Evolutionary conservation across 495 filamentous ascomycete species (phyloP).

Genomic region (Aspergillus sclerotiicarbonarius): DNA sequence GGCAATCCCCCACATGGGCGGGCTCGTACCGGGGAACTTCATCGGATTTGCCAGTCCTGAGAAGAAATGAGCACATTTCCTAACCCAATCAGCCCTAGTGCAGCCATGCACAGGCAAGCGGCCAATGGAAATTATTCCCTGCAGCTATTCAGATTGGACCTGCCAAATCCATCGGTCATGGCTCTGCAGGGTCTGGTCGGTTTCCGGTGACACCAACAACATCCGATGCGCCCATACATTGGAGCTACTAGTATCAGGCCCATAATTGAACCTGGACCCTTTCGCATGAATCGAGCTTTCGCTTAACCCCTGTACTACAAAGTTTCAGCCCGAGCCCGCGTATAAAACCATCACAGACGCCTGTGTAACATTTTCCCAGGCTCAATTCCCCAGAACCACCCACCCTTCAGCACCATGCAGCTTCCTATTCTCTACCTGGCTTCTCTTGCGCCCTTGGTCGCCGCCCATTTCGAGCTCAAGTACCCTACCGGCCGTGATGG

Average conservation of each 20-base stretch:
- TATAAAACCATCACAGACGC: not conserved
- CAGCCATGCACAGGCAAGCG: not conserved
- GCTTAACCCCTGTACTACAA: too few relatives aligned
- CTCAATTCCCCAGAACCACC: not conserved
- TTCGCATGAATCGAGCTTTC: too few relatives aligned
- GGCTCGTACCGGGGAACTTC: not conserved
- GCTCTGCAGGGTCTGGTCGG: not conserved
- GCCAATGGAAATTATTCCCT: not conserved
- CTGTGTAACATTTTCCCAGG: not conserved
- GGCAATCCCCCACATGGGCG: not conserved
- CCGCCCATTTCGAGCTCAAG: constrained; percentile 60
- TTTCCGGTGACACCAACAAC: too few relatives aligned
- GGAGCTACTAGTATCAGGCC: not conserved
- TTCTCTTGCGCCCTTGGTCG: constrained; percentile 37
- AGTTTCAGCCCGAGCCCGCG: not conserved
- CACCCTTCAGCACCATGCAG: constrained; percentile 20
- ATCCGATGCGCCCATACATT: not conserved
- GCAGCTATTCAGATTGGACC: not conserved
- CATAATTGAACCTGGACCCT: too few relatives aligned
- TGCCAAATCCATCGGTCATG: not conserved
- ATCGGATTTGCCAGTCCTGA: constrained; percentile 14
- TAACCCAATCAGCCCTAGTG: constrained; percentile 22
- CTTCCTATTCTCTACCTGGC: constrained; percentile 27
- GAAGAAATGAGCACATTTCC: constrained; percentile 35
- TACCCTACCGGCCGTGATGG: constrained; percentile 57